Evolutionary conservation across 768 basidiomycete genomes (phyloP).

Genomic region (Tulasnella sp.): DNA sequence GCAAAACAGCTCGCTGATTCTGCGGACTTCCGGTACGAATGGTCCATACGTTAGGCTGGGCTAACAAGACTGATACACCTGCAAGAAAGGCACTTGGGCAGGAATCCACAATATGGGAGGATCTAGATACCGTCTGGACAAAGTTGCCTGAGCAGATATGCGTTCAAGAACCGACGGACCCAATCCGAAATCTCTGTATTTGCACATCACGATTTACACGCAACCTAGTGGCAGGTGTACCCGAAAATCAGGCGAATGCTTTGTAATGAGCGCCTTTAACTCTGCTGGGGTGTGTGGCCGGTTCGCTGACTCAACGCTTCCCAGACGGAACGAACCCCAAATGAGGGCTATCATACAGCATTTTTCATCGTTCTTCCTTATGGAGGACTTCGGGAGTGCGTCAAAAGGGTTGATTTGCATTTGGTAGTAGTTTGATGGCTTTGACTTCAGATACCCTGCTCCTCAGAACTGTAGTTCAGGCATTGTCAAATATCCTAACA

Average conservation of each 20-base stretch:
- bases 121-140: background rate
- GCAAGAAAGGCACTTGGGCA: conserved; percentile 5
- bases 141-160: background rate
- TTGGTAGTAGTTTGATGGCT: conserved; percentile 12
- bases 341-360: conserved; percentile 65
- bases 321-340: conserved; percentile 64
- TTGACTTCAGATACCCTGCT: conserved; percentile 52
- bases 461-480: conserved; percentile 63
- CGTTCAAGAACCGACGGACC: background rate
- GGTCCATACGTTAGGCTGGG: background rate
- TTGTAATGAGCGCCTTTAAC: conserved; percentile 55
- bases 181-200: conserved; percentile 25
- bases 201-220: conserved; percentile 72
- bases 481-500: conserved; percentile 81
- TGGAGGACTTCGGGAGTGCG: conserved; percentile 60
- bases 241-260: conserved; percentile 64
- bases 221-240: conserved; percentile 74
- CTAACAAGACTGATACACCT: background rate
- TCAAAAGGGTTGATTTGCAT: conserved; percentile 12
- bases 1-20: background rate
- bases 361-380: conserved; percentile 72
- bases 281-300: background rate
- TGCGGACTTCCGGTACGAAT: background rate
- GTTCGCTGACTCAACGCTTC: background rate
- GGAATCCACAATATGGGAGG: background rate